Percentiles rank a stretch among this genome's conserved stretches.
phyloP scores from a whole-genome alignment of 495 filamentous ascomycete genomes.

The Neurospora tetrasperma region DNA sequence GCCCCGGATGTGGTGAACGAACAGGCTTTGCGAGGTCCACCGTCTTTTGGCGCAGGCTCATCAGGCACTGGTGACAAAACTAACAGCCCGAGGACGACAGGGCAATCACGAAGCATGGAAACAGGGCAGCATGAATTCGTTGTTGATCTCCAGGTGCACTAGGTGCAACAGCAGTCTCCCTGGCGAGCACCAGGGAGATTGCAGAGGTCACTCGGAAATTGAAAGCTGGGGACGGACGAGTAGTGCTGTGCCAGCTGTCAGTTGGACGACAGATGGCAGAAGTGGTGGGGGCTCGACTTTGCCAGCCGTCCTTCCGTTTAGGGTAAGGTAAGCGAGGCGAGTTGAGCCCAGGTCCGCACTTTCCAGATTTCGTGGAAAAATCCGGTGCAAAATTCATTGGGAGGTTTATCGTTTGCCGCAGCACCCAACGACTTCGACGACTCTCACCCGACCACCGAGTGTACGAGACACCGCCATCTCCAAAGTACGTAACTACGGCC shows the following conservation, averaged over 20 bases:
- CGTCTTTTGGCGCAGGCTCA: background rate
- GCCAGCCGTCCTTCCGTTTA: conserved; percentile 14
- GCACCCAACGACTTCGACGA: conserved; percentile 24
- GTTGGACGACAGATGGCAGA: background rate
- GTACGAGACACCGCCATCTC: conserved; percentile 22
- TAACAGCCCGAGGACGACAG: background rate
- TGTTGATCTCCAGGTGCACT: background rate
- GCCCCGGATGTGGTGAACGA: background rate
- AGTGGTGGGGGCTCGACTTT: conserved; percentile 2
- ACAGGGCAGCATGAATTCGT: background rate
- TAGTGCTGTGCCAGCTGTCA: background rate
- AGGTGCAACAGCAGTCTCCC: background rate
- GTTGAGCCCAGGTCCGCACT: conserved; percentile 25
- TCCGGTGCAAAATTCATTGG: conserved; percentile 24
- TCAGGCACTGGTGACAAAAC: background rate
- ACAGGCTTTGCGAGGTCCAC: background rate
- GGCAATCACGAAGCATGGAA: background rate
- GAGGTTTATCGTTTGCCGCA: conserved; percentile 20
- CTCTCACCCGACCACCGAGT: conserved; percentile 19
- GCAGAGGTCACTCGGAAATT: background rate
- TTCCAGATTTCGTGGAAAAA: conserved; percentile 25
- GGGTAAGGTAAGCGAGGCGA: conserved; percentile 20
- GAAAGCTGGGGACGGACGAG: background rate
- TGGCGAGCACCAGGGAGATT: background rate
- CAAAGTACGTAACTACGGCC: conserved; percentile 20